Evolutionary conservation across 805 yeast species (phyloP).

Genomic region (Starmerella vaccinii): DNA sequence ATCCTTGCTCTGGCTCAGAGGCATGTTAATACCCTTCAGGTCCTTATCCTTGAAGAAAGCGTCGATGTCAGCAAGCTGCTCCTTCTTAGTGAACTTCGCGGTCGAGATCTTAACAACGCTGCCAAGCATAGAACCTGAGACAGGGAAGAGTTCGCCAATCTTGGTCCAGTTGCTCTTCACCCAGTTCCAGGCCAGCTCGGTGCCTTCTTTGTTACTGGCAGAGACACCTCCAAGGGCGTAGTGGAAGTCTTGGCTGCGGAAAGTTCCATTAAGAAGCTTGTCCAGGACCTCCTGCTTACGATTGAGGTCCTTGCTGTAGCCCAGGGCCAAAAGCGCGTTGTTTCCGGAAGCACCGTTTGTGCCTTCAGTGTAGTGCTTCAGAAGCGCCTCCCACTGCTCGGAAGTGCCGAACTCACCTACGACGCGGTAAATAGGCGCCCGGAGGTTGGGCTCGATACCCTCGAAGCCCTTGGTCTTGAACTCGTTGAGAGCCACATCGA

Average conservation of each 20-base stretch:
- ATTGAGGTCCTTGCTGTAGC: conserved; percentile 46
- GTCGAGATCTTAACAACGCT: conserved; percentile 56
- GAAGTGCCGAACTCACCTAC: conserved; percentile 57
- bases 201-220: conserved; percentile 36
- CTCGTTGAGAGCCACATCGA: conserved; percentile 31
- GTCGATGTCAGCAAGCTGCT: conserved; percentile 44
- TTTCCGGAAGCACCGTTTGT: conserved; percentile 54
- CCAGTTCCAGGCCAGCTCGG: conserved; percentile 67
- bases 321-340: conserved; percentile 59
- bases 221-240: conserved; percentile 69
- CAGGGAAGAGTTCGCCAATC: conserved; percentile 58
- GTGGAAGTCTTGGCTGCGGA: conserved; percentile 60
- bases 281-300: conserved; percentile 48
- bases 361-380: conserved; percentile 51
- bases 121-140: conserved; percentile 70
- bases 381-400: conserved; percentile 52
- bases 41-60: conserved; percentile 40
- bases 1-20: conserved; percentile 48
- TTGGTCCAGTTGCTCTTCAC: conserved; percentile 60
- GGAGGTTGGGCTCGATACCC: conserved; percentile 57
- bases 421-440: conserved; percentile 53
- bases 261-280: conserved; percentile 47
- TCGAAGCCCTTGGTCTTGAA: conserved; percentile 55
- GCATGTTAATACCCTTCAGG: conserved; percentile 48
- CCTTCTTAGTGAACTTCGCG: conserved; percentile 48